Base-by-base conservation (phyloP, 306 rosid genomes). In the Elaeagnus macrophylla region DNA sequence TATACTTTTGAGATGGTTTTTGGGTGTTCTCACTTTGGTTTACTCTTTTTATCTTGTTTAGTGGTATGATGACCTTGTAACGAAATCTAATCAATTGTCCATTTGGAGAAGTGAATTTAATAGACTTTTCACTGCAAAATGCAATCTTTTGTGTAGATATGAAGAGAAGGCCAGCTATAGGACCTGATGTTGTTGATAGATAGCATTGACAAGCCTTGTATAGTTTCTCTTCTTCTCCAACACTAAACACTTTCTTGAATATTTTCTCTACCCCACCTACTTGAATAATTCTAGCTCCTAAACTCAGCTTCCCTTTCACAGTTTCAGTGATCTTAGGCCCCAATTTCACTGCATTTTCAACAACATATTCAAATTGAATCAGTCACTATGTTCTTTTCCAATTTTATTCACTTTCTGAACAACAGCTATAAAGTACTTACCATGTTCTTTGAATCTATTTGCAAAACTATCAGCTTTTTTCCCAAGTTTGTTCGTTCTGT, bases 131-230 rank as follows among this genome's bases (percentile, higher is more conserved):
- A 63, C 95, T 85, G 68, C 81, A 85, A 46, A 85, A 85, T 12
- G 94, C 84, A 54, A 85, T 17, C 60, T 73, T 82, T 25, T 82
- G 58, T 8, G 86, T 79, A 64, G 95, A 85, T 44, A 85, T 75
- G 74, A 85, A 85, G 60, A 85, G 81, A 37, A 79, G 84, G 25
- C 89, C 89, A 39, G 89, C 86, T 17, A 82, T 70, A 17, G 89
- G 95, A 51, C 95, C 95, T 2, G 82, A 67, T 44, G 89, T 82
- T 20, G 95, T 85, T 66, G 84, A 85, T 51, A 85, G 58, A 70
- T 60, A 72, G 63, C 95, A 85, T 9, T 82, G 86, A 25, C 66
- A 70, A 60, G 77, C 83, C 61, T 75, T 79, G 75, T 75, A 12
- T 6, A 85, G 56, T 65, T 73, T 82, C 72, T 85, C 95, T 41